Evolutionary conservation across 306 rosid species (phyloP), one percentile per base, ranked within the genome.

Genomic region (Morella rubra): DNA sequence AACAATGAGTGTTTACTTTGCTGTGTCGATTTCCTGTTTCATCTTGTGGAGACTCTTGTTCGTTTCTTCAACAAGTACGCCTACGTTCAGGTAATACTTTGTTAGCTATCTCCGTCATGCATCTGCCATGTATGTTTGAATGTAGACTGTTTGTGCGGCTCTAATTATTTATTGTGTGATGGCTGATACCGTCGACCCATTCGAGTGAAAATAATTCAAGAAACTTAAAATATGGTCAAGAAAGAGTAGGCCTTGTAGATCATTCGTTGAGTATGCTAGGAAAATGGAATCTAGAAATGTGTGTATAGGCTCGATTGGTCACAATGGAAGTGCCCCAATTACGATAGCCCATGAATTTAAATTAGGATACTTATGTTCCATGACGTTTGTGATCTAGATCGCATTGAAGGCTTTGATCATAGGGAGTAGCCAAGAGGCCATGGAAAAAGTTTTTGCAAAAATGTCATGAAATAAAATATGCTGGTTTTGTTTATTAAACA

Each of bases 31-130:
- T 95, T 95, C 82, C 86, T 95, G 73, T 95, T 95, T 87, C 91
- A 95, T 87, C 90, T 95, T 12, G 97, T 95, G 77, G 99, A 95
- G 91, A 95, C 97, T 45, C 97, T 95, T 71, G 97, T 95, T 71
- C 92, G 97, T 46, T 95, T 92, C 82, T 95, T 95, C 84, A 95
- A 92, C 93, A 95, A 95, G 87, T 95, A 95, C 88, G 97, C 99
- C 58, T 95, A 95, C 77, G 99, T 95, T 68, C 97, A 90, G 98
- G 97, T 95, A 86, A 52, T 65, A 8, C 68, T 66, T 67, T 42
- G n/a, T 16, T 51, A 9, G 60, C n/a, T 14, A 56, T 53, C 32
- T 1, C 53, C 52, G 50, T 44, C 44, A 52, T 71, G 37, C 13
- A 12, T 14, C 10, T 11, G 52, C 52, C 22, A 22, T 42, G 11